Base-by-base conservation (phyloP, 495 filamentous ascomycete species). In the Evansstolkia leycettana region DNA sequence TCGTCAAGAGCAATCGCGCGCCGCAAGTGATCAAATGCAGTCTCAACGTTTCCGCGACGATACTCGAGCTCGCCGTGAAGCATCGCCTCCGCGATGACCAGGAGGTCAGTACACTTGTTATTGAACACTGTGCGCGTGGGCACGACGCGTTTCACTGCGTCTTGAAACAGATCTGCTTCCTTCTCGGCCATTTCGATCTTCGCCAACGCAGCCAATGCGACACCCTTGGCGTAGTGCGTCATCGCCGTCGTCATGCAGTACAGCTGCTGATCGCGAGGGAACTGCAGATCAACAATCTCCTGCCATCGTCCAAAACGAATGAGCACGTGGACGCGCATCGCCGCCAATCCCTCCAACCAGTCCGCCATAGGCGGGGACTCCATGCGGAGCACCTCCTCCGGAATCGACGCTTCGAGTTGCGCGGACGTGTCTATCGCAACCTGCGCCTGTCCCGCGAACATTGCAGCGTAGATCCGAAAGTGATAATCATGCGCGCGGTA, bases 41-140 rank as follows among this genome's bases (percentile, higher is more conserved):
- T 7, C 0, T 73, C 64, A 26, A 65, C 58, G 18, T 76, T 70
- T 0, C 65, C 70, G 2, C 55, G 55, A 4, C 78, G 75, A 43
- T 82, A 84, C 25, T 72, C 67, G 8, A 84, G 57, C 41, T 84
- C 80, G 2, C 80, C 80, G 26, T 79, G 68, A 1, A 83, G 55
- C 77, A 84, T 81, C 11, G 70, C 68, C 8, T 51, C 49, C 0
- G 69, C 77, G 6, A 84, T 57, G 6, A 43, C 47, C 0, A 84
- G 54, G 29, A 82, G 75, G 42, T 79, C 73, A 7, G 51, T 41
- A 30, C 70, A 75, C 1, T 60, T 74, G 41, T 82, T 82, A 48
- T 78, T 78, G 54, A 80, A 82, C 1, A 78, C 41, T 4, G 67
- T 80, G 17, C 80, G 66, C 0, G 67, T 70, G 0, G 41, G 9